These are phyloP conservation scores for Sugiyamaella grinbergsii DNA, from an alignment of 1,139 yeast genomes.

Conservation along the genomic window DNA sequence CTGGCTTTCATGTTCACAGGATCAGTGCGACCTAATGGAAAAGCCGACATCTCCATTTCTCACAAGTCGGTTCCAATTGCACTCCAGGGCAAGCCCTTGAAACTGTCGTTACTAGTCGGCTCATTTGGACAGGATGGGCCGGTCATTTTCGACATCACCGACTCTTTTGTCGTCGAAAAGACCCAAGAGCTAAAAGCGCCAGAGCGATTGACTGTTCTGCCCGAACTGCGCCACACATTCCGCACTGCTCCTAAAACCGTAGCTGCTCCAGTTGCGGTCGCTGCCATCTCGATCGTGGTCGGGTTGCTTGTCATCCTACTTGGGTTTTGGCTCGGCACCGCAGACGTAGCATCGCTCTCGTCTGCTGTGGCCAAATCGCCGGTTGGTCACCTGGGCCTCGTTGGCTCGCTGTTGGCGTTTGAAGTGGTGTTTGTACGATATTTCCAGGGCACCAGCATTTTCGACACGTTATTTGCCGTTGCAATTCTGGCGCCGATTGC, in stretches of 20 bases:
- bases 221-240: slow-evolving; percentile 75
- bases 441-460: slow-evolving; percentile 70
- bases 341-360: slow-evolving; percentile 28
- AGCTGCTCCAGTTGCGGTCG: slow-evolving; percentile 55
- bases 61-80: slow-evolving; percentile 38
- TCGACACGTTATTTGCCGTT: slow-evolving; percentile 61
- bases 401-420: slow-evolving; percentile 56
- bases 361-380: slow-evolving; percentile 42
- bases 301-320: slow-evolving; percentile 43
- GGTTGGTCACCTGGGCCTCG: slow-evolving; percentile 48
- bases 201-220: slow-evolving; percentile 46
- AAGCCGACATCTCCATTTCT: slow-evolving; percentile 38
- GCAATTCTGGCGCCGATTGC: slow-evolving; percentile 58
- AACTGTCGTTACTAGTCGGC: slow-evolving; percentile 32
- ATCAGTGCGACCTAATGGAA: slow-evolving; percentile 33
- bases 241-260: slow-evolving; percentile 58
- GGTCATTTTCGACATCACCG: slow-evolving; percentile 22
- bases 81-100: slow-evolving; percentile 30
- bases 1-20: slow-evolving; percentile 35
- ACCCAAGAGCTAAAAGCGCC: slow-evolving; percentile 24
- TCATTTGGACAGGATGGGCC: slow-evolving; percentile 34
- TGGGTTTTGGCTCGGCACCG: slow-evolving; percentile 32
- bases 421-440: slow-evolving; percentile 69
- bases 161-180: slow-evolving; percentile 24
- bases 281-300: slow-evolving; percentile 51